Evolutionary conservation across 441 rosid genomes (phyloP).

Genomic region (Eutrema salsugineum): DNA sequence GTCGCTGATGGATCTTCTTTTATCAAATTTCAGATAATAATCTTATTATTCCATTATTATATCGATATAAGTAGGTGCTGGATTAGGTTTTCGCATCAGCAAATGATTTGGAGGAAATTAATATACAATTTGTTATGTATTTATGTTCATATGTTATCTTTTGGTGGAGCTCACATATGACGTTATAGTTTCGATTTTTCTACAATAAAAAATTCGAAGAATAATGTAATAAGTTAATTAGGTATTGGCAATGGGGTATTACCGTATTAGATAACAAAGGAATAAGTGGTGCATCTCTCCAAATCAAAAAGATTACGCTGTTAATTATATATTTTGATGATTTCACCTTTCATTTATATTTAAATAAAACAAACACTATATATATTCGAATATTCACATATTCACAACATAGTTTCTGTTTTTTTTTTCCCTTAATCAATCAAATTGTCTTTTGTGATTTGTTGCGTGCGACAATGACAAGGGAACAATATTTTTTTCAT

Average conservation of each 20-base stretch:
- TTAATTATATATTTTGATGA: background rate
- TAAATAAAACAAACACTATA: background rate
- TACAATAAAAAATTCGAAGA: background rate
- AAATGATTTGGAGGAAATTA: background rate
- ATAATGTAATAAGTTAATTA: background rate
- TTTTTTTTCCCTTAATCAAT: background rate
- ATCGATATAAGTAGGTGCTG: constrained; percentile 15
- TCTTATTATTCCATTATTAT: background rate
- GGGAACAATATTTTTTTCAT: background rate
- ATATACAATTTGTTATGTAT: background rate
- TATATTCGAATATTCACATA: background rate
- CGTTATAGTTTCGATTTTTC: background rate
- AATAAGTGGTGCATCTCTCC: no score
- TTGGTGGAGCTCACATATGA: constrained; percentile 17
- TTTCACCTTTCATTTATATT: background rate
- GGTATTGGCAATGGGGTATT: no score
- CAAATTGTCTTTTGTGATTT: background rate
- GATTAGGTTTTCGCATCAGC: constrained; percentile 29
- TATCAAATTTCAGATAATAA: background rate
- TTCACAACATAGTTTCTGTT: background rate
- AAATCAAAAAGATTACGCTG: background rate
- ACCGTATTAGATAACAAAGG: background rate
- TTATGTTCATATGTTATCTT: background rate
- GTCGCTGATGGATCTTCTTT: constrained; percentile 6
- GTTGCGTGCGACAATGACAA: constrained; percentile 17